Percentiles rank a stretch among this genome's conserved stretches.
These are phyloP conservation scores for Cutaneotrichosporon cutaneum DNA, from an alignment of 1,284 basidiomycete genomes.

Conservation along the genomic window DNA sequence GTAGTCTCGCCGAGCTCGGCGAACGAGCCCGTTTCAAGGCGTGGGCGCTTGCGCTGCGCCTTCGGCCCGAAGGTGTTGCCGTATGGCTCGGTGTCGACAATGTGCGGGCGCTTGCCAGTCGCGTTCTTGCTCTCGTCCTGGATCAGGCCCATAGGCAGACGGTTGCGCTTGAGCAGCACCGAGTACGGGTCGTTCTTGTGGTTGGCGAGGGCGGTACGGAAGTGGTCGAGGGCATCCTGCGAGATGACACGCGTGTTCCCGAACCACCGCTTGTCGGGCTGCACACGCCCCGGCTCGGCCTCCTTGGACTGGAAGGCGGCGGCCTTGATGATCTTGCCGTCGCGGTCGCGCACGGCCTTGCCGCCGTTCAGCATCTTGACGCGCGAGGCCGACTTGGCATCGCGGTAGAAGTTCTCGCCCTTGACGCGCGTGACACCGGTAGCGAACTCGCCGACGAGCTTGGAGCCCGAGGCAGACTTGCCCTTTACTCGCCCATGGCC, in stretches of 20 bases:
- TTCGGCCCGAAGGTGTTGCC: slow-evolving; percentile 89
- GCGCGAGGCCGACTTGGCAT: slow-evolving; percentile 77
- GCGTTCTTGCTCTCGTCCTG: slow-evolving; percentile 76
- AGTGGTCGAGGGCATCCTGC: slow-evolving; percentile 91
- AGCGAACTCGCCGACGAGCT: slow-evolving; percentile 37
- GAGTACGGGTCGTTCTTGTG: slow-evolving; percentile 92
- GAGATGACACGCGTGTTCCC: slow-evolving; percentile 98
- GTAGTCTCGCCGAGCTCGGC: slow-evolving; percentile 77
- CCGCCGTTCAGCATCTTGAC: slow-evolving; percentile 90
- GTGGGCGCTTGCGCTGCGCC: slow-evolving; percentile 83
- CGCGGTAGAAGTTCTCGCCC: slow-evolving; percentile 78
- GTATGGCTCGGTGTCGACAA: slow-evolving; percentile 92
- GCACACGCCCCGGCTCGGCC: slow-evolving; percentile 79
- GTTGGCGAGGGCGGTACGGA: slow-evolving; percentile 75
- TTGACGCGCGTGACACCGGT: slow-evolving; percentile 1
- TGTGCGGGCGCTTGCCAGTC: slow-evolving; percentile 81
- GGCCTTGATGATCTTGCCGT: slow-evolving; percentile 85
- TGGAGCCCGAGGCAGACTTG: slow-evolving; percentile 24
- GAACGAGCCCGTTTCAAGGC: slow-evolving; percentile 77
- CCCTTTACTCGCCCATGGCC: slow-evolving; percentile 38
- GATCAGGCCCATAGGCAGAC: slow-evolving; percentile 88
- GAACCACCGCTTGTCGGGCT: slow-evolving; percentile 85
- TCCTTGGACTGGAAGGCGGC: slow-evolving; percentile 92
- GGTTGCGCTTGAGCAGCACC: slow-evolving; percentile 84
- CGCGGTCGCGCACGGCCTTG: slow-evolving; percentile 80